Evolutionary conservation across 73 alveolate species (phyloP).

Genomic region (Paramecium pentaurelia): DNA sequence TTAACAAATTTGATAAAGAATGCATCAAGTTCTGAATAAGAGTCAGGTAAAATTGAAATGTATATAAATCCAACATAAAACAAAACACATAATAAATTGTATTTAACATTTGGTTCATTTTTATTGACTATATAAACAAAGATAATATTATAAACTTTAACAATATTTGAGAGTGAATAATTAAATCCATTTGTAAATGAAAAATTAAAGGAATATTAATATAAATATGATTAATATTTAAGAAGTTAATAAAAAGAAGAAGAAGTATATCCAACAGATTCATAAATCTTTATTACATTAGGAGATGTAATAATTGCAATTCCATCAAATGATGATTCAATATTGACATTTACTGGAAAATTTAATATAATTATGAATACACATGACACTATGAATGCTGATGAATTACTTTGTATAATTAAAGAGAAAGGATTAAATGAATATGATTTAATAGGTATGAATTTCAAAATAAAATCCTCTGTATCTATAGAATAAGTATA

Average conservation of each 20-base stretch:
- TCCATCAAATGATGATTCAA: neutral
- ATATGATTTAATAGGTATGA: neutral
- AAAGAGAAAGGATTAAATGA: neutral
- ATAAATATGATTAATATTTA: neutral
- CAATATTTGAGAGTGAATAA: neutral
- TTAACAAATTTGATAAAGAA: neutral
- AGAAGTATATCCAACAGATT: neutral
- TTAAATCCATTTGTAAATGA: neutral
- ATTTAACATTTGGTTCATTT: neutral
- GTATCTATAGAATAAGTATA: neutral
- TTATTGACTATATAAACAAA: neutral
- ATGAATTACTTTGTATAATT: neutral
- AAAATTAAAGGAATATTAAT: neutral
- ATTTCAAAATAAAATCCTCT: neutral
- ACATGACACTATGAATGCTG: neutral
- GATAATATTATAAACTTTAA: neutral
- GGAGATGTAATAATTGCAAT: neutral
- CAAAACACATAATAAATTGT: neutral
- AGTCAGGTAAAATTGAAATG: neutral
- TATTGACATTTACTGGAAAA: neutral
- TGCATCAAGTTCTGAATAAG: neutral
- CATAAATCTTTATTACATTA: neutral
- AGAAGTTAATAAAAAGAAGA: neutral
- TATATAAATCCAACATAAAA: neutral
- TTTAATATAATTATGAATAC: neutral